These are phyloP conservation scores for Leccinellum luteum DNA, from an alignment of 768 basidiomycete genomes.

Conservation along the genomic window DNA sequence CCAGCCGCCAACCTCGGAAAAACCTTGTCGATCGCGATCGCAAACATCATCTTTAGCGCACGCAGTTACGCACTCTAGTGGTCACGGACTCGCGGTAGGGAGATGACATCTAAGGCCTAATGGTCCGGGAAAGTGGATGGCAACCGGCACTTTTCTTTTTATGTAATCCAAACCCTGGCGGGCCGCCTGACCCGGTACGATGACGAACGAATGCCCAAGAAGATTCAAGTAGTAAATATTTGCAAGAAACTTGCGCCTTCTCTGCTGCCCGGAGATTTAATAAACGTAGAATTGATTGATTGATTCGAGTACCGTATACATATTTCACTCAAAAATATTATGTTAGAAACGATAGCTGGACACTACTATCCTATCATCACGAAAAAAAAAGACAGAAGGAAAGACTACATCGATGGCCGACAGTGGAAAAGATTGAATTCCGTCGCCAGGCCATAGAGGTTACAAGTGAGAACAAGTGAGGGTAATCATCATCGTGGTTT, in stretches of 20 bases:
- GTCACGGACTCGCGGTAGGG: too few species aligned
- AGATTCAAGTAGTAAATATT: background rate
- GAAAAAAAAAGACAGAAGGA: background rate
- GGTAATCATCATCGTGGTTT: conserved; percentile 9
- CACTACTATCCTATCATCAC: conserved; percentile 12
- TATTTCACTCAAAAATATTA: conserved; percentile 14
- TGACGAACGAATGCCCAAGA: background rate
- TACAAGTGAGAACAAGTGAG: background rate
- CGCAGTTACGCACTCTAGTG: background rate
- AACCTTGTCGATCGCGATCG: background rate
- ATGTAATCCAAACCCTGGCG: background rate
- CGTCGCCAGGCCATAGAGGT: background rate
- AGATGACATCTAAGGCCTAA: too few species aligned
- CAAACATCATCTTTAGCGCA: background rate
- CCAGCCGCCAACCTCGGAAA: background rate
- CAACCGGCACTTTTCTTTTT: background rate
- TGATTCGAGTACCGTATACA: conserved; percentile 3
- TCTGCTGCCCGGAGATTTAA: background rate
- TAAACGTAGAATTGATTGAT: background rate
- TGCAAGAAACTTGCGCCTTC: background rate
- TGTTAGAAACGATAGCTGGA: conserved; percentile 8
- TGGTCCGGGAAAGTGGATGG: too few species aligned
- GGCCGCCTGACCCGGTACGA: background rate
- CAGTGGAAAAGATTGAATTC: background rate
- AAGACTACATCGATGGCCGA: background rate